Conservation (phyloP, 2,329 filamentous ascomycete genomes). For the Aspergillus flavus region DNA sequence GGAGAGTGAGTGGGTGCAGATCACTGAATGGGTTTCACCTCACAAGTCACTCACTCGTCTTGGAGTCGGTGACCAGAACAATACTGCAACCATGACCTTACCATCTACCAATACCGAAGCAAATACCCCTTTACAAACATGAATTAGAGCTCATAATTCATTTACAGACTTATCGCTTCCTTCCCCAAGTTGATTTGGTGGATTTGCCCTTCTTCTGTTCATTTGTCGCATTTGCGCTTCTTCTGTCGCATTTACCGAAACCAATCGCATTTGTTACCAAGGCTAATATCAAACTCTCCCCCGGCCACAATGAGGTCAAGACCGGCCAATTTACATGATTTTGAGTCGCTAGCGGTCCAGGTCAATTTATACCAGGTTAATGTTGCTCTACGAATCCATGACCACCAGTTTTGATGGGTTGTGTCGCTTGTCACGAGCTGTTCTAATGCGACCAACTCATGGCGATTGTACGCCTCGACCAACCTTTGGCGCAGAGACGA, state of each 20-base stretch:
- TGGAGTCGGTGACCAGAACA: conserved; percentile 19
- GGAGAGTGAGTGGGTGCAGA: conserved; percentile 22
- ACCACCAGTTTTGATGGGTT: not conserved
- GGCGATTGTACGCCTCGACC: conserved; percentile 1
- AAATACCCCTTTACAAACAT: not conserved
- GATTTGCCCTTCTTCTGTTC: not conserved
- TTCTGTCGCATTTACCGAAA: conserved; percentile 3
- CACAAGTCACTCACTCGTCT: conserved; percentile 29
- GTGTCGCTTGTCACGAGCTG: conserved; percentile 6
- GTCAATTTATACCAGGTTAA: not conserved
- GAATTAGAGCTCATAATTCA: not conserved
- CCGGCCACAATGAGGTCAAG: not conserved
- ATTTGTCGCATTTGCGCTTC: conserved; percentile 14
- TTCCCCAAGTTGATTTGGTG: not conserved
- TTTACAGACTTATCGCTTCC: not conserved
- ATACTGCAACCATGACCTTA: conserved; percentile 4
- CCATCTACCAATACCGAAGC: not conserved
- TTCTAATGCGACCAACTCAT: conserved; percentile 10
- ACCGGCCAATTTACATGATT: conserved; percentile 5
- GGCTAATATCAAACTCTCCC: conserved; percentile 1
- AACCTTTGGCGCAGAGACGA: conserved; percentile 7
- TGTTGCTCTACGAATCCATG: not conserved
- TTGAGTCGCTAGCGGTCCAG: not conserved
- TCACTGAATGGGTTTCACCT: conserved; percentile 42
- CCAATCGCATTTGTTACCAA: conserved; percentile 5